Percentiles rank a stretch among this genome's conserved stretches.
phyloP scores from a whole-genome alignment of 768 basidiomycete genomes.

The Russula griseocarnosa region DNA sequence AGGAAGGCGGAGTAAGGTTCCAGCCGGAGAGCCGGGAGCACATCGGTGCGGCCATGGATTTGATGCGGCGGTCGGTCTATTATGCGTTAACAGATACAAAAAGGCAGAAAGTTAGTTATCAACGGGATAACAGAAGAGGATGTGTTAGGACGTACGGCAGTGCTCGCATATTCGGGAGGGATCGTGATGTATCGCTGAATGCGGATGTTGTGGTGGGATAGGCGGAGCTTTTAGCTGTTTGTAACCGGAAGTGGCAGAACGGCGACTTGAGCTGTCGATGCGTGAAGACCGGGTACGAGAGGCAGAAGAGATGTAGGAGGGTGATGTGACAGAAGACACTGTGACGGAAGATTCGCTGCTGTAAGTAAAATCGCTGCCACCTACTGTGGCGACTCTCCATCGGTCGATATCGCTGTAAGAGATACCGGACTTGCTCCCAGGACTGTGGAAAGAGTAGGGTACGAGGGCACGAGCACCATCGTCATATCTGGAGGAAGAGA shows the following conservation, averaged over 20 bases:
- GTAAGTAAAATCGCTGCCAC: constrained; percentile 23
- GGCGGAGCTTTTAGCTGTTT: constrained; percentile 6
- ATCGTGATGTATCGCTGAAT: constrained; percentile 12
- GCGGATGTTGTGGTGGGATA: not conserved
- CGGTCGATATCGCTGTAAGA: constrained; percentile 23
- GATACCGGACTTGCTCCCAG: constrained; percentile 19
- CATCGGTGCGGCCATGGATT: constrained; percentile 28
- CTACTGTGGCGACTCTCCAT: constrained; percentile 11
- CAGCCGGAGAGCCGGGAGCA: constrained; percentile 28
- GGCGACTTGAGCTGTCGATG: constrained; percentile 7
- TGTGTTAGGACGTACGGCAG: constrained; percentile 9
- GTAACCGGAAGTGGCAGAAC: not conserved
- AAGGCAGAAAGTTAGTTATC: not conserved
- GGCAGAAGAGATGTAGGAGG: constrained; percentile 16
- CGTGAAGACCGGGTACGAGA: constrained; percentile 17
- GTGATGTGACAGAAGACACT: constrained; percentile 13
- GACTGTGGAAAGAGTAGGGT: constrained; percentile 19
- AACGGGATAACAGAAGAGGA: not conserved
- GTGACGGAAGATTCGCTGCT: constrained; percentile 26
- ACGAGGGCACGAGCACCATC: constrained; percentile 1
- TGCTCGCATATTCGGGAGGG: constrained; percentile 18
- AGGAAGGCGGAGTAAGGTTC: constrained; percentile 28
- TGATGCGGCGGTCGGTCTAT: constrained; percentile 23
- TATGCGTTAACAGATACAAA: too few relatives aligned
- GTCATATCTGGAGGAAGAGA: not conserved